Base-by-base conservation (phyloP, 257 asterid genomes). In the Nicotiana attenuata region DNA sequence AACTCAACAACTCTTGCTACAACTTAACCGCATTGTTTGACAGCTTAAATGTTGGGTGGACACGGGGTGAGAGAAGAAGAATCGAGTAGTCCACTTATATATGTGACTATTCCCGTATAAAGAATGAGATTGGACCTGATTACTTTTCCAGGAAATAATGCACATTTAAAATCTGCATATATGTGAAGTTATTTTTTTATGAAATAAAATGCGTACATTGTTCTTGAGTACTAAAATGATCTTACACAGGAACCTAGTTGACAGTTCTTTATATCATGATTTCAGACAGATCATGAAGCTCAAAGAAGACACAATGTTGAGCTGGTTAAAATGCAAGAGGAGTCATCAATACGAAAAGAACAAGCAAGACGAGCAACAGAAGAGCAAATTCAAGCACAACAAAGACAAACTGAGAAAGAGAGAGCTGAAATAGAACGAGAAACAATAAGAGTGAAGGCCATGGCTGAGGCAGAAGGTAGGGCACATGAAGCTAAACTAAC, bases 381-480 rank as follows among this genome's bases (percentile, higher is more conserved):
- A 90, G 97, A 94, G 81, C 96, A 96, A 89, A 96, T 96, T 85
- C 97, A 94, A 90, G 98, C 97, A 81, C 98, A 92, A 88, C 93
- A 91, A 81, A 84, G 97, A 53, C 97, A 90, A 89, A 94, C 97
- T 16, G 97, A 96, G 85, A 91, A 96, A 84, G 97, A 96, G 91
- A 94, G 98, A 89, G 98, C 98, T 82, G 95, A 92, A 85, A 91
- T 93, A 80, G 97, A 96, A 88, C 89, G 94, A 26, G 98, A 94
- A 89, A 96, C 98, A 45, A 89, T 94, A 82, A 88, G 97, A 86
- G 97, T 92, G 84, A 90, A 94, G 89, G 97, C 97, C 77, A 89
- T 93, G 97, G 95, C 97, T 83, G 95, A 94, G 88, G 98, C 98
- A 2, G 98, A 94, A 90, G 99, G 91, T 71, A 93, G 98, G 31